Conservation (phyloP, 305 asterid genomes). For the Solanum hybrid region DNA sequence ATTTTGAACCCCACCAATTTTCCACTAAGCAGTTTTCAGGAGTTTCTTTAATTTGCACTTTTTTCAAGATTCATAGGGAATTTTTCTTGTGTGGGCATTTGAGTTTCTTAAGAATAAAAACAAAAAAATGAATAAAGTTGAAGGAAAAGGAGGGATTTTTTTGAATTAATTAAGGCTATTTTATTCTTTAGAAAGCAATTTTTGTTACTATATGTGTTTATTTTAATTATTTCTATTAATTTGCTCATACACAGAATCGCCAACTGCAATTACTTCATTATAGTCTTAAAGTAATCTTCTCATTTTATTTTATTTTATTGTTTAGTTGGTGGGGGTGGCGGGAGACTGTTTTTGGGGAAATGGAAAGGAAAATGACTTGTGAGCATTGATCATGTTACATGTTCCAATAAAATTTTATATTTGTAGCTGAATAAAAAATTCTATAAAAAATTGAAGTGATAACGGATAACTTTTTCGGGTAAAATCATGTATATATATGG, state of each 20-base stretch:
- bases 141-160: background rate
- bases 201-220: background rate
- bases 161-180: background rate
- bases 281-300: background rate
- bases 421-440: background rate
- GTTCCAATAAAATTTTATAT: background rate
- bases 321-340: background rate
- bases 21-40: conserved; percentile 5
- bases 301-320: background rate
- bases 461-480: background rate
- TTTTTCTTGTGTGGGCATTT: background rate
- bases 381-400: background rate
- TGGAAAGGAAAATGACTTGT: background rate
- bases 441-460: background rate
- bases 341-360: background rate
- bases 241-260: background rate
- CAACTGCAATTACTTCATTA: background rate
- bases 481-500: background rate
- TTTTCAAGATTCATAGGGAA: background rate
- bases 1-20: conserved; percentile 5
- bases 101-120: background rate
- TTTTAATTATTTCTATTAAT: background rate
- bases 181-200: background rate
- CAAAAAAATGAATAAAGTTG: background rate
- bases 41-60: background rate